Conservation (phyloP, 2,329 filamentous ascomycete genomes). For the Fonsecaea monophora region DNA sequence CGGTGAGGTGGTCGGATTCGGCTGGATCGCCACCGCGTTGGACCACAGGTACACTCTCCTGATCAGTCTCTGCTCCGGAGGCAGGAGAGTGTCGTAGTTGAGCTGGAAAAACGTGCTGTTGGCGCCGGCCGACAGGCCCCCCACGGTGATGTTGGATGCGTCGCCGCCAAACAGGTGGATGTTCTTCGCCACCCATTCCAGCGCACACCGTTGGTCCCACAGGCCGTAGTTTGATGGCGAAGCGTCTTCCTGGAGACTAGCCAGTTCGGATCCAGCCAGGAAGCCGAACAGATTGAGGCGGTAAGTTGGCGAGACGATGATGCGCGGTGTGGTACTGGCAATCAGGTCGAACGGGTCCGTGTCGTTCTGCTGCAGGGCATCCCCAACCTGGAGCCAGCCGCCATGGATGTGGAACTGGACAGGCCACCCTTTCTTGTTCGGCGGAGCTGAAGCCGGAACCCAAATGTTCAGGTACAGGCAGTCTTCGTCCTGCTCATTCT, state of each 20-base stretch:
- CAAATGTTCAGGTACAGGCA: slow-evolving; percentile 60
- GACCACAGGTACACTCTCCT: slow-evolving; percentile 54
- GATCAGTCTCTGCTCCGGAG: slow-evolving; percentile 41
- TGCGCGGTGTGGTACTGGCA: slow-evolving; percentile 43
- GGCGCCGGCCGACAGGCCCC: slow-evolving; percentile 54
- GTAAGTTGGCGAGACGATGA: slow-evolving; percentile 58
- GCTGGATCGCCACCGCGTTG: slow-evolving; percentile 56
- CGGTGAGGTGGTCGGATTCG: slow-evolving; percentile 45
- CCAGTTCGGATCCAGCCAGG: slow-evolving; percentile 51
- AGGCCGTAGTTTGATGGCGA: slow-evolving; percentile 52
- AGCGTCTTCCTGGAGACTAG: slow-evolving; percentile 43
- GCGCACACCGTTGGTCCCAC: slow-evolving; percentile 58
- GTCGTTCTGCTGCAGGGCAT: slow-evolving; percentile 51
- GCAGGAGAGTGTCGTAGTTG: slow-evolving; percentile 46
- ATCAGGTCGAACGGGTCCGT: slow-evolving; percentile 56
- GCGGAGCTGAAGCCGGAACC: slow-evolving; percentile 47
- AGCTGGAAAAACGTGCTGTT: slow-evolving; percentile 54
- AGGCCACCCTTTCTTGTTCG: slow-evolving; percentile 41
- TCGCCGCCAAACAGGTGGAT: slow-evolving; percentile 58
- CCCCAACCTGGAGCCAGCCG: slow-evolving; percentile 58
- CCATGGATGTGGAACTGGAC: slow-evolving; percentile 51
- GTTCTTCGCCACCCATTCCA: slow-evolving; percentile 60
- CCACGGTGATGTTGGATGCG: slow-evolving; percentile 53
- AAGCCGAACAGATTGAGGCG: slow-evolving; percentile 59
- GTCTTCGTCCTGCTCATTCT: slow-evolving; percentile 52